Evolutionary conservation across 805 yeast species (phyloP).

Genomic region (Candida michaelii): DNA sequence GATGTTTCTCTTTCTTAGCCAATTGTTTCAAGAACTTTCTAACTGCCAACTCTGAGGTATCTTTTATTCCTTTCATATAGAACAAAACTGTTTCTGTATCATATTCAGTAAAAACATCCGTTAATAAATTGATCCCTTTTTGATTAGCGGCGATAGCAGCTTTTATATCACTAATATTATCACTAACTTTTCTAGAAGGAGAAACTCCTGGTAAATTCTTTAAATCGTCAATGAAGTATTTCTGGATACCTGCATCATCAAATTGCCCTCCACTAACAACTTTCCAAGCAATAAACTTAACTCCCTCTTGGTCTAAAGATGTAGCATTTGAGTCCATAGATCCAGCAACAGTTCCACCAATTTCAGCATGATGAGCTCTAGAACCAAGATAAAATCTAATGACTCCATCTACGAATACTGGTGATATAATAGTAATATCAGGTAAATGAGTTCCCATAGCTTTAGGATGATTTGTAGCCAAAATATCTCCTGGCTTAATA

Average conservation of each 20-base stretch:
- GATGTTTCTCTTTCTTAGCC: conserved; percentile 43
- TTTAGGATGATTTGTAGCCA: conserved; percentile 78
- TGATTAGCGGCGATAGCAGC: conserved; percentile 88
- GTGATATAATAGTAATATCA: conserved; percentile 43
- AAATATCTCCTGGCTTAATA: conserved; percentile 69
- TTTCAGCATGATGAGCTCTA: conserved; percentile 26
- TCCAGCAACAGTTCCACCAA: conserved; percentile 24
- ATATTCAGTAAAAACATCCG: conserved; percentile 58
- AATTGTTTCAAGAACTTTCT: conserved; percentile 28
- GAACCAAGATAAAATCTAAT: conserved; percentile 19
- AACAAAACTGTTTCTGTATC: conserved; percentile 58
- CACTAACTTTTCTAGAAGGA: conserved; percentile 19
- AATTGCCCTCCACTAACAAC: conserved; percentile 18
- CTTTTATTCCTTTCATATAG: conserved; percentile 82
- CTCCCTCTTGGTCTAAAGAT: conserved; percentile 19
- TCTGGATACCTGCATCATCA: conserved; percentile 17
- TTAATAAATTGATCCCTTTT: conserved; percentile 70
- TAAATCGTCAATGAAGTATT: conserved; percentile 16
- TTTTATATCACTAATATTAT: conserved; percentile 53
- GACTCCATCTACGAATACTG: conserved; percentile 19
- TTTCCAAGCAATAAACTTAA: conserved; percentile 18
- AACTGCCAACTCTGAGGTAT: conserved; percentile 72
- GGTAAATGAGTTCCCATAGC: conserved; percentile 88
- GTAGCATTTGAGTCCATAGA: conserved; percentile 19
- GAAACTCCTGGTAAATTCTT: conserved; percentile 26